Evolutionary conservation across 2,329 filamentous ascomycete genomes (phyloP), one percentile per base, ranked within the genome.

Genomic region (Scedosporium aurantiacum): DNA sequence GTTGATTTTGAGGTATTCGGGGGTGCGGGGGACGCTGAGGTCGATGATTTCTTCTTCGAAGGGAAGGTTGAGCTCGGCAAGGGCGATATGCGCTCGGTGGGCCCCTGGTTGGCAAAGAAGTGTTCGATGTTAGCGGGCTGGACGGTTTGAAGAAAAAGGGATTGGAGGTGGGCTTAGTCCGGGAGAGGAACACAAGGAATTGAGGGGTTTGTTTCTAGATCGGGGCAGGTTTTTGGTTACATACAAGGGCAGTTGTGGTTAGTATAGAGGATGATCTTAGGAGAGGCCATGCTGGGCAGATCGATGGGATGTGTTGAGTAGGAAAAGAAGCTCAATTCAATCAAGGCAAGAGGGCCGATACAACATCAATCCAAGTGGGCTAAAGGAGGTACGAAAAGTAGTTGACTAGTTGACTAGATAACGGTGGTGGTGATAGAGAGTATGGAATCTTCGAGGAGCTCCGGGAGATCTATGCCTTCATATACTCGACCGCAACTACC

Each of bases 1-100:
- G 75, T 93, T 92, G 70, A 94, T 75, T 59, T 86, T 77, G 7
- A 94, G 81, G 70, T 93, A 94, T 78, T 86, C 89, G 43, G 82
- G 77, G 28, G 87, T 84, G 8, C 90, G 84, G 0, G 90, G 89
- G 8, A 73, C 80, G 66, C 75, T 72, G 56, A 94, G 79, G 70
- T 93, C 87, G 67, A 95, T 88, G 62, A 84, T 82, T 63, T 89
- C 84, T 66, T 90, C 85, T 62, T 89, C 84, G 67, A 83, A 89
- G 0, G 82, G 77, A 32, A 91, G 69, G 10, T 79, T 78, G 12
- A 88, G 80, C 69, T 91, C 88, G 32, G 81, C 78, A 27, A 91
- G 79, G 5, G 81, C 81, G 63, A 91, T 90, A 67, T 91, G 86
- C 1, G 84, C 88, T 41, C 90, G 86, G 69, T 93, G 89, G 16